Evolutionary conservation across 495 filamentous ascomycete species (phyloP).

Genomic region (Parathielavia appendiculata): DNA sequence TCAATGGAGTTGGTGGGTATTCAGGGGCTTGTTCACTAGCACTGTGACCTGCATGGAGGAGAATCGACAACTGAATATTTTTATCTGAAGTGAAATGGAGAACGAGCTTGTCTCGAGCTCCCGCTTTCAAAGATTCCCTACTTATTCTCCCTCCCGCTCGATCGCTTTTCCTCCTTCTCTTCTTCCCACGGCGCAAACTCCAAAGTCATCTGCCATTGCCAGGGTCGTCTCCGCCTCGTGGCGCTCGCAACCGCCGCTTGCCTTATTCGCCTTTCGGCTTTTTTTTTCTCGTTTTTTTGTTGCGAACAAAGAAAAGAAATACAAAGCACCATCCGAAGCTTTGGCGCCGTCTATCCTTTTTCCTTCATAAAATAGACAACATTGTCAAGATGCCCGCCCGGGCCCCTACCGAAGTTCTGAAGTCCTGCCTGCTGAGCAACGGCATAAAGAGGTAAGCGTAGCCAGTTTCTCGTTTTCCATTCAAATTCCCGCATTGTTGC

Average conservation of each 20-base stretch:
- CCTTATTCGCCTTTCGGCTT: background rate
- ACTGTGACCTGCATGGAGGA: too few relatives aligned
- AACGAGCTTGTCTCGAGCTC: background rate
- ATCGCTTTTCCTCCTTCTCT: background rate
- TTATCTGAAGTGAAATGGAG: background rate
- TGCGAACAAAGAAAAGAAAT: background rate
- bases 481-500: background rate
- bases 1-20: too few relatives aligned
- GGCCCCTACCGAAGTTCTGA: background rate
- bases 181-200: background rate
- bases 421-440: background rate
- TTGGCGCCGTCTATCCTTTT: background rate
- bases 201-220: background rate
- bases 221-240: background rate
- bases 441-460: constrained; percentile 2
- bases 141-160: background rate
- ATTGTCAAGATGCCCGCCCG: background rate
- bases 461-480: background rate
- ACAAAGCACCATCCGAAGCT: too few relatives aligned
- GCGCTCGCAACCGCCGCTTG: background rate
- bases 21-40: too few relatives aligned
- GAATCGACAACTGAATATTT: too few relatives aligned
- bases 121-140: background rate
- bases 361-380: background rate
- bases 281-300: background rate